A percentile compares a stretch with the other conserved stretches of the same genome.
phyloP scores from a whole-genome alignment of 306 rosid genomes.

The Rosa multiflora region DNA sequence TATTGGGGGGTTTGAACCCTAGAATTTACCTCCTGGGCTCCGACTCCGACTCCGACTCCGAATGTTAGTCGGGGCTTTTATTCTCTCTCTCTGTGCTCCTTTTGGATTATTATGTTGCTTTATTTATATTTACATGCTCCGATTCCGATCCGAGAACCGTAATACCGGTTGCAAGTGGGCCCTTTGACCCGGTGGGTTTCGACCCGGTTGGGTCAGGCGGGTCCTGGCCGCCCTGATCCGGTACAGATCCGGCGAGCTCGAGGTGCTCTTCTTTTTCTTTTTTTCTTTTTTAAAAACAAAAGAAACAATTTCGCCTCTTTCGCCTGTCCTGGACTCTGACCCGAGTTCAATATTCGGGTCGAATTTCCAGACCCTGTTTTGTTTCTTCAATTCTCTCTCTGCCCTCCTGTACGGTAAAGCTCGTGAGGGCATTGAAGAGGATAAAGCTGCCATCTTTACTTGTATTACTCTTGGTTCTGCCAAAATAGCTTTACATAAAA shows the following conservation, averaged over 20 bases:
- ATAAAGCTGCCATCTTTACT: not conserved
- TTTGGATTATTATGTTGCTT: not conserved
- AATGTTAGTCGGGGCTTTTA: conserved; percentile 6
- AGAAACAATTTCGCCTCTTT: not conserved
- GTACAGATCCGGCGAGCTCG: conserved; percentile 26
- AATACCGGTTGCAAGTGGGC: conserved; percentile 17
- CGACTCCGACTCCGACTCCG: conserved; percentile 31
- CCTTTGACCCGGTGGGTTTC: conserved; percentile 34
- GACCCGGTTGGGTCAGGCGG: conserved; percentile 40
- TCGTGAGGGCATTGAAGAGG: not conserved
- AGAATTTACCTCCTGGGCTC: not conserved
- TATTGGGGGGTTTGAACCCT: conserved; percentile 21
- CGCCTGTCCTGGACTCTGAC: not conserved
- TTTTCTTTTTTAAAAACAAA: not conserved
- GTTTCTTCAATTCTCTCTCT: not conserved
- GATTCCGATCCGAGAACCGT: conserved; percentile 42
- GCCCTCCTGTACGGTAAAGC: not conserved
- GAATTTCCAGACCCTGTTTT: not conserved
- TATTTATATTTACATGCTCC: conserved; percentile 15
- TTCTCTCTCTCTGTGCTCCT: not conserved
- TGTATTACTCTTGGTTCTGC: not conserved
- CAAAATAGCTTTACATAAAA: too few relatives aligned
- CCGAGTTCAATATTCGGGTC: conserved; percentile 21
- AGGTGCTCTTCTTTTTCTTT: conserved; percentile 4
- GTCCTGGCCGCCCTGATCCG: conserved; percentile 19